These are phyloP conservation scores for Digitaria exilis DNA, from an alignment of 202 grass and related monocot genomes.

Conservation along the genomic window DNA sequence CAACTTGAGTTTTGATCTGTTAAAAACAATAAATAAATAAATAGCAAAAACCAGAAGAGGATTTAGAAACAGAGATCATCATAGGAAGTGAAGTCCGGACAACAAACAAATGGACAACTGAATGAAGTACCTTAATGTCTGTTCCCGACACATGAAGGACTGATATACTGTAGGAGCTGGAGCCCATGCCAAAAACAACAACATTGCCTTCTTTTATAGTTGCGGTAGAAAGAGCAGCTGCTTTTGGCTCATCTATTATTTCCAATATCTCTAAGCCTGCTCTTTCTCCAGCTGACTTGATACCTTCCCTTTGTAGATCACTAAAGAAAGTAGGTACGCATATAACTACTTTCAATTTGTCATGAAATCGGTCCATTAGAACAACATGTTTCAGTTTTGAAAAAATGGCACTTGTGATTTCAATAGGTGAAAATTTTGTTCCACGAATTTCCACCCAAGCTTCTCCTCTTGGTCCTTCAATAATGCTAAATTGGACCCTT, in stretches of 20 bases:
- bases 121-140: background rate
- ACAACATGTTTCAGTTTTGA: conserved; percentile 3
- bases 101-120: background rate
- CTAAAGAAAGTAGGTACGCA: background rate
- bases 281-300: background rate
- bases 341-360: background rate
- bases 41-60: background rate
- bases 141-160: background rate
- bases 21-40: too few relatives aligned
- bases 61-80: background rate
- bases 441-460: conserved; percentile 4
- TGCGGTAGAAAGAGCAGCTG: conserved; percentile 11
- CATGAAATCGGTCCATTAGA: background rate
- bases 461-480: background rate
- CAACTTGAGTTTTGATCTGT: conserved; percentile 4
- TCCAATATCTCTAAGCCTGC: background rate
- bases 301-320: conserved; percentile 5
- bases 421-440: background rate
- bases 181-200: conserved; percentile 35
- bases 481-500: conserved; percentile 16
- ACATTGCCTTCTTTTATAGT: background rate
- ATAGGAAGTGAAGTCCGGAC: background rate
- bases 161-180: conserved; percentile 4
- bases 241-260: conserved; percentile 25
- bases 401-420: background rate